Base-by-base conservation (phyloP, 768 basidiomycete species). In the Podaxis sp. region DNA sequence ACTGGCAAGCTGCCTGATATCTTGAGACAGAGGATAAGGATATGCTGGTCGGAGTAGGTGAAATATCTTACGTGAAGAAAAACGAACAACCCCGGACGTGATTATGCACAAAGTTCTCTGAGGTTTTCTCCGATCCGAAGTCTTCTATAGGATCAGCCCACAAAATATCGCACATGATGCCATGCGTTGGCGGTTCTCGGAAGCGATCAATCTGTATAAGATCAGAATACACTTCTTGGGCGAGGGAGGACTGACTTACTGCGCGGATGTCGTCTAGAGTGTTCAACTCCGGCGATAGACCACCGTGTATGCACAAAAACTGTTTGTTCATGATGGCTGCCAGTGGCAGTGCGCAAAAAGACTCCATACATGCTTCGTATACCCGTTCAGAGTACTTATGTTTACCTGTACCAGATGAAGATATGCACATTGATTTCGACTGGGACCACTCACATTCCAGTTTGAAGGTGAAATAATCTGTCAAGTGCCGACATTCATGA, bases 311-410 rank as follows among this genome's bases (percentile, higher is more conserved):
- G 75, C 96, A 99, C 55, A 98, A 80, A 76, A 99, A 99, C 75
- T 98, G 97, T 73, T 98, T 98, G 81, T 99, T 99, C 96, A 98
- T 98, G 71, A 99, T 75, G 36, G 97, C 97, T 0, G 96, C 96
- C 8, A 99, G 84, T 2, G 97, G 97, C 0, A 99, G 84, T 0
- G 91, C 83, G 72, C 96, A 98, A 80, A 99, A 98, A 0, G 93
- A 93, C 29, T 97, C 93, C 94, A 98, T 96, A 82, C 93, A 95
- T 27, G 94, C 94, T 64, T 99, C 94, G 73, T 99, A 99, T 64
- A 99, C 85, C 25, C 88, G 87, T 68, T 98, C 96, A 7, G 94
- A 94, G 76, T 99, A 99, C 79, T 98, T 98, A 80, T 98, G 97
- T 77, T 96, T 96, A 81, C 95, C 94, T 97, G 70, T 25, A 59